Evolutionary conservation across 768 basidiomycete genomes (phyloP).

Genomic region (Omphalotus guepiniiformis): DNA sequence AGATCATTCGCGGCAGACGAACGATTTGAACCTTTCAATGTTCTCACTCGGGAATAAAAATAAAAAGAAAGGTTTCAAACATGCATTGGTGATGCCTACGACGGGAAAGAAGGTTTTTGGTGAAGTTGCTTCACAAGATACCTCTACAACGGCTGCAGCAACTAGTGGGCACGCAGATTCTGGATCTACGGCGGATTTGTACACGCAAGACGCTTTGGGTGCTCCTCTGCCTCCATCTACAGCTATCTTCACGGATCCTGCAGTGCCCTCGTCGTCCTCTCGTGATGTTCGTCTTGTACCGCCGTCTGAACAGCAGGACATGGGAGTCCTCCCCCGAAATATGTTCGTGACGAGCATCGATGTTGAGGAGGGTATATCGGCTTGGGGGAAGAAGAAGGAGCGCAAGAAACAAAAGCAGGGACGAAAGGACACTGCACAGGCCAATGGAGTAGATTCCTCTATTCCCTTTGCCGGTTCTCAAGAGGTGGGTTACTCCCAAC

Average conservation of each 20-base stretch:
- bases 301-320: constrained; percentile 38
- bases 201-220: background rate
- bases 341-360: constrained; percentile 51
- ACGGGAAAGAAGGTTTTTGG: constrained; percentile 37
- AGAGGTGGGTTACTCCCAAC: background rate
- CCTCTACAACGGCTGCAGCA: too few species aligned
- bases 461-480: background rate
- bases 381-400: constrained; percentile 12
- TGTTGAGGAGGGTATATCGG: constrained; percentile 31
- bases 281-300: constrained; percentile 32
- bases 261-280: background rate
- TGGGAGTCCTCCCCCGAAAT: constrained; percentile 36
- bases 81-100: constrained; percentile 23
- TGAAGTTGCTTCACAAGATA: constrained; percentile 6
- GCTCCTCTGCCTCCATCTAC: background rate
- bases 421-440: background rate
- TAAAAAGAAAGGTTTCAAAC: constrained; percentile 44
- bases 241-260: constrained; percentile 2
- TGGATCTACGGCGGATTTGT: background rate
- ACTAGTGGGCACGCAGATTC: background rate
- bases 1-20: background rate
- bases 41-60: constrained; percentile 47
- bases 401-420: background rate
- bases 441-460: background rate
- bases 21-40: constrained; percentile 18